Conservation (phyloP, 1,139 yeast species). For the Pichia sp. region DNA sequence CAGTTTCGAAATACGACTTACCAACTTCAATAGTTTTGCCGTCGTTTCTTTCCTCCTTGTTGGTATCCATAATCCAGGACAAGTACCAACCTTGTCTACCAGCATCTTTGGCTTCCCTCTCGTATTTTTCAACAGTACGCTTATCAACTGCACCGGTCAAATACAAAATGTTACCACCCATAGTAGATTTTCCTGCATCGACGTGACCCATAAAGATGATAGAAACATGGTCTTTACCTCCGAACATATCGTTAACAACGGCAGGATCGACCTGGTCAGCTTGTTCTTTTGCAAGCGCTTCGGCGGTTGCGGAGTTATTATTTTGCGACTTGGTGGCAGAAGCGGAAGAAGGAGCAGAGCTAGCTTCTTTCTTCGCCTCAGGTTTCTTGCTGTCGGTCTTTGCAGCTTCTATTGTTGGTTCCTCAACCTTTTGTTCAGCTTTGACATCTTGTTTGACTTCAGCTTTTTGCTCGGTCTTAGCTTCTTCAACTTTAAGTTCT, state of each 20-base stretch:
- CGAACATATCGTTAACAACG: conserved; percentile 86
- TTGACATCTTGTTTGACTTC: conserved; percentile 31
- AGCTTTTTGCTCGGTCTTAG: not conserved
- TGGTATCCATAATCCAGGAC: conserved; percentile 99
- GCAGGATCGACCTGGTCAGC: conserved; percentile 87
- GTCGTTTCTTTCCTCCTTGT: conserved; percentile 96
- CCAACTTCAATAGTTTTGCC: conserved; percentile 99
- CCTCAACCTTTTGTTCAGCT: conserved; percentile 17
- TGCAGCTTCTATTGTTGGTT: conserved; percentile 21
- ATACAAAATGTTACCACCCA: conserved; percentile 95
- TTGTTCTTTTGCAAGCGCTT: conserved; percentile 56
- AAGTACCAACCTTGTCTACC: conserved; percentile 99
- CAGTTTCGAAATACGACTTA: conserved; percentile 95
- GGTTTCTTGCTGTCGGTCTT: conserved; percentile 14
- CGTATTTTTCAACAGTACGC: conserved; percentile 98
- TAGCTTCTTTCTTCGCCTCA: conserved; percentile 16
- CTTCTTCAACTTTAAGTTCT: conserved; percentile 21
- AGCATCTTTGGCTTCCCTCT: conserved; percentile 97
- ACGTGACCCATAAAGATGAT: conserved; percentile 99
- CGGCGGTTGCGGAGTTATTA: conserved; percentile 16
- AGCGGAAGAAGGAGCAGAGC: conserved; percentile 15
- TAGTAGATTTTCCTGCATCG: conserved; percentile 98
- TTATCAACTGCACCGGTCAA: conserved; percentile 96
- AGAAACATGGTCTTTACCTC: conserved; percentile 95
- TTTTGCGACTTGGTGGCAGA: conserved; percentile 12